Evolutionary conservation across 2,329 filamentous ascomycete species (phyloP), one percentile per base, ranked within the genome.

Genomic region (Claviceps fusiformis): DNA sequence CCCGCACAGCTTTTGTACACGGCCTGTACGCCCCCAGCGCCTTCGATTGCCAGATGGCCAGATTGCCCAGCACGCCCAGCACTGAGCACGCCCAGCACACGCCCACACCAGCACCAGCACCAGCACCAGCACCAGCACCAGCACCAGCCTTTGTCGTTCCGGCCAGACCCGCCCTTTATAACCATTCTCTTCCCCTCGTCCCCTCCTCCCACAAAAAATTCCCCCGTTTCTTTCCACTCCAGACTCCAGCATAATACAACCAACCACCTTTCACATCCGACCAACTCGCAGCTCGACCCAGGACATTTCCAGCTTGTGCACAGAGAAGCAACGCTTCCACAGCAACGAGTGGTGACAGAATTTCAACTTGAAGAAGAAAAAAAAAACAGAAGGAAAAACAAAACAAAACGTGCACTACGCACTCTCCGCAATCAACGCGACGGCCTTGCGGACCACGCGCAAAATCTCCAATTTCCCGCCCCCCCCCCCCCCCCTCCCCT

Each of bases 161-260:
- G 64, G 64, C 63, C 65, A 64, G 65, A 62, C 64, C 66, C 67
- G 67, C 63, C 61, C 62, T 62, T 64, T 64, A 64, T 63, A 65
- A 60, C 57, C 61, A 60, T 59, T 61, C 56, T 55, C 56, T 59
- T 58, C 56, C 59, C 62, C 59, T 60, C 55, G 47, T 54, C 56
- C 59, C 58, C 52, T 60, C 57, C 53, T 59, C 57, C 39, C 54
- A 56, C 29, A 57, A 60, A 59, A 60, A 55, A 58, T 54, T 59
- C 54, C 57, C 43, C 56, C 55, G 57, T 60, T 57, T 58, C 55
- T 56, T 58, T 48, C 57, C 56, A 57, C 56, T 45, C 53, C 55
- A 57, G 55, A 55, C 58, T n/a, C n/a, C n/a, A n/a, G 24, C 19
- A 48, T 33, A 44, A 54, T 19, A n/a, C n/a, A 35, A 13, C 35